phyloP scores from a whole-genome alignment of 2,329 filamentous ascomycete species.

The Penicillium polonicum region DNA sequence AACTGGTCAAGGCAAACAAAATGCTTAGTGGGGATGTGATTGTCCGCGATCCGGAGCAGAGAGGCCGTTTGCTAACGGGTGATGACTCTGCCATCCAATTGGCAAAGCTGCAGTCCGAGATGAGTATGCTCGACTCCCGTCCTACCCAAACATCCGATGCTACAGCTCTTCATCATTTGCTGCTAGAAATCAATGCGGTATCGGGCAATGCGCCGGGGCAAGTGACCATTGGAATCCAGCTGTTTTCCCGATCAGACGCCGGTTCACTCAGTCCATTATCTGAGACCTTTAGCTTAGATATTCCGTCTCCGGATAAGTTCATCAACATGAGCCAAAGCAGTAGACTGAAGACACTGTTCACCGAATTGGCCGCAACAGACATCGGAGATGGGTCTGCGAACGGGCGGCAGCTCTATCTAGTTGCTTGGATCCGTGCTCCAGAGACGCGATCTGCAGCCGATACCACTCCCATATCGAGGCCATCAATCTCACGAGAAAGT shows the following conservation, averaged over 20 bases:
- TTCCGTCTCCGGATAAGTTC: slow-evolving; percentile 71
- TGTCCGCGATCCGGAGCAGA: slow-evolving; percentile 80
- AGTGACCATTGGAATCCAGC: slow-evolving; percentile 71
- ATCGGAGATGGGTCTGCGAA: slow-evolving; percentile 60
- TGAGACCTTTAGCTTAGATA: slow-evolving; percentile 77
- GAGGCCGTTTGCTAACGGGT: slow-evolving; percentile 81
- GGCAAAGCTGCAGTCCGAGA: slow-evolving; percentile 86
- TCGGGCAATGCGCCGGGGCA: slow-evolving; percentile 73
- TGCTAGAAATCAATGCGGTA: slow-evolving; percentile 81
- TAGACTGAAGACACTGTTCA: slow-evolving; percentile 80
- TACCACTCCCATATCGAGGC: slow-evolving; percentile 26
- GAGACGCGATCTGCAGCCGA: slow-evolving; percentile 43
- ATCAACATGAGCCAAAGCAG: slow-evolving; percentile 63
- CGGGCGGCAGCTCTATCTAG: slow-evolving; percentile 74
- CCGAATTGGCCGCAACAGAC: slow-evolving; percentile 77
- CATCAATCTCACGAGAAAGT: slow-evolving; percentile 38
- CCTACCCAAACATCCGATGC: slow-evolving; percentile 67
- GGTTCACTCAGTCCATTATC: slow-evolving; percentile 67
- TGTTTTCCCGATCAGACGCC: slow-evolving; percentile 69
- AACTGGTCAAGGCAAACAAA: slow-evolving; percentile 90
- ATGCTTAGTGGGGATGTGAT: slow-evolving; percentile 91
- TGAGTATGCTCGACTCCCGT: slow-evolving; percentile 88
- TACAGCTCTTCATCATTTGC: slow-evolving; percentile 71
- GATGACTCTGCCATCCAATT: slow-evolving; percentile 92
- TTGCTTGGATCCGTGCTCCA: slow-evolving; percentile 72